A percentile compares a stretch with the other conserved stretches of the same genome.
phyloP scores from a whole-genome alignment of 495 filamentous ascomycete species.

The Penicillium roqueforti region DNA sequence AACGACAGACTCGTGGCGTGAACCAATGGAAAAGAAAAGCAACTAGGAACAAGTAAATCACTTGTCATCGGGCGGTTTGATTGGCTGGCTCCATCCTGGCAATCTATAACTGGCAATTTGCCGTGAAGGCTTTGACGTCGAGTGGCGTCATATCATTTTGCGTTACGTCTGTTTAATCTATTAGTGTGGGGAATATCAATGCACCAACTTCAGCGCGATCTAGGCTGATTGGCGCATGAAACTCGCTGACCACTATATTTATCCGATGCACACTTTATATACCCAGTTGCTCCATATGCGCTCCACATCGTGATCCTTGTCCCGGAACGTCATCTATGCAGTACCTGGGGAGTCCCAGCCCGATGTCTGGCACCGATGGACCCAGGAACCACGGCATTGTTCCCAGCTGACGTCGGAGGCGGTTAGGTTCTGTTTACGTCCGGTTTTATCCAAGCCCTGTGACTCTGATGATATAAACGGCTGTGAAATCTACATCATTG shows the following conservation, averaged over 20 bases:
- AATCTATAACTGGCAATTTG: background rate
- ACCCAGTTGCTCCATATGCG: background rate
- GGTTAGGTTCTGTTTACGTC: slow-evolving; percentile 9
- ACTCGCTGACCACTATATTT: background rate
- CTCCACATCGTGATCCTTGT: slow-evolving; percentile 1
- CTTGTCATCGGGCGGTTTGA: background rate
- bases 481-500: slow-evolving; percentile 26
- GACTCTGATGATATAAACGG: slow-evolving; percentile 22
- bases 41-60: slow-evolving; percentile 4
- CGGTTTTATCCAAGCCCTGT: slow-evolving; percentile 11
- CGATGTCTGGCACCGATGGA: background rate
- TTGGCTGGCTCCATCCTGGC: background rate
- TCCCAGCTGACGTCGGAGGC: slow-evolving; percentile 33
- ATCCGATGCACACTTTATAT: background rate
- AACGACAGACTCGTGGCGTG: slow-evolving; percentile 8
- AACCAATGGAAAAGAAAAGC: slow-evolving; percentile 9
- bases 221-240: slow-evolving; percentile 16
- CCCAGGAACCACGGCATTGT: slow-evolving; percentile 1
- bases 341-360: background rate
- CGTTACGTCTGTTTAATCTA: slow-evolving; percentile 28
- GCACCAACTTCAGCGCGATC: slow-evolving; percentile 10
- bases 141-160: slow-evolving; percentile 13
- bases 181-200: slow-evolving; percentile 17
- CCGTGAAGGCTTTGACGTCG: slow-evolving; percentile 13
- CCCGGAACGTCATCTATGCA: slow-evolving; percentile 10